These are phyloP conservation scores for Ramalina intermedia DNA, from an alignment of 495 filamentous ascomycete species.

Conservation along the genomic window DNA sequence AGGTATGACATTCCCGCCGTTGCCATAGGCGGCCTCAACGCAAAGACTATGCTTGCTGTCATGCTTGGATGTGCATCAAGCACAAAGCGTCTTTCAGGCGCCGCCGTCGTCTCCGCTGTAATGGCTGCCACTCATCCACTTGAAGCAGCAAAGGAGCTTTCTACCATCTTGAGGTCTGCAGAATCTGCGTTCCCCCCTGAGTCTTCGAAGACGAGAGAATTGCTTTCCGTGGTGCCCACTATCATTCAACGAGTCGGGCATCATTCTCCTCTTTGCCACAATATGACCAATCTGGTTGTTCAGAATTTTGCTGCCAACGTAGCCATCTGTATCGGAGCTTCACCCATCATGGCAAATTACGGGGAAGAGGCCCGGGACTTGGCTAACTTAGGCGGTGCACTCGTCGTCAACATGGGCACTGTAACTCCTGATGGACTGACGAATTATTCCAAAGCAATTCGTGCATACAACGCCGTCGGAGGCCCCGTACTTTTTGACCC, in stretches of 20 bases:
- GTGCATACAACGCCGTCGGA: slow-evolving; percentile 61
- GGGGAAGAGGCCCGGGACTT: slow-evolving; percentile 73
- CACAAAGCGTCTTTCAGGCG: slow-evolving; percentile 50
- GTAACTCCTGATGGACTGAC: slow-evolving; percentile 53
- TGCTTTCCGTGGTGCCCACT: slow-evolving; percentile 33
- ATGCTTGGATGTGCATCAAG: slow-evolving; percentile 45
- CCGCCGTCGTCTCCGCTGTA: slow-evolving; percentile 84
- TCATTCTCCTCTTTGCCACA: slow-evolving; percentile 68
- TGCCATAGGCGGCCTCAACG: slow-evolving; percentile 81
- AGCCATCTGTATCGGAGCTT: slow-evolving; percentile 58
- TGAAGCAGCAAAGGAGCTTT: slow-evolving; percentile 41
- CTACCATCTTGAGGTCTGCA: slow-evolving; percentile 29
- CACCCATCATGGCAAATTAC: slow-evolving; percentile 87
- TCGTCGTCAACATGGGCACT: slow-evolving; percentile 94
- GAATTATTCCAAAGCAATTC: slow-evolving; percentile 52
- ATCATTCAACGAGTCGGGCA: slow-evolving; percentile 44
- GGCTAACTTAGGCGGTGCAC: slow-evolving; percentile 43
- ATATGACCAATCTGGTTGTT: slow-evolving; percentile 92
- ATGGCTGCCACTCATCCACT: slow-evolving; percentile 54
- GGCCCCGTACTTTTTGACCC: slow-evolving; percentile 78
- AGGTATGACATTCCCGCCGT: slow-evolving; percentile 43
- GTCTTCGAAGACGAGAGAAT: slow-evolving; percentile 17
- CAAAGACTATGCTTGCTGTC: slow-evolving; percentile 57
- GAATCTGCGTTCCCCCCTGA: slow-evolving; percentile 20
- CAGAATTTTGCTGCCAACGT: slow-evolving; percentile 90